These are phyloP conservation scores for Chamaenerion angustifolium DNA, from an alignment of 345 rosid species.

Conservation along the genomic window DNA sequence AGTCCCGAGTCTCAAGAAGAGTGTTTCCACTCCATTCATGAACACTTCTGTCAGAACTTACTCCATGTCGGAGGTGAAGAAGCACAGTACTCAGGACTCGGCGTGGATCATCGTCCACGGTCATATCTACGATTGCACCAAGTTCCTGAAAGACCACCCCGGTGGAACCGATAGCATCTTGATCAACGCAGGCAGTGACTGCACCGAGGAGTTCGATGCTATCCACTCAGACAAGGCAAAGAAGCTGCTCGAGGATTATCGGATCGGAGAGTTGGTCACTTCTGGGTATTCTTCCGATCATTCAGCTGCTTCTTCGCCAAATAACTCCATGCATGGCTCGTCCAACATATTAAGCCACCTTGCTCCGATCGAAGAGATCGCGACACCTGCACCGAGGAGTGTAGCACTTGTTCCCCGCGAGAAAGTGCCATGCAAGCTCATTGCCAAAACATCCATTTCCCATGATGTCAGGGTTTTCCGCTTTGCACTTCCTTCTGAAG, in stretches of 20 bases:
- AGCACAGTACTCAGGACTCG: slow-evolving; percentile 58
- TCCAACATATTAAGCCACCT: slow-evolving; percentile 15
- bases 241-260: slow-evolving; percentile 58
- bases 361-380: slow-evolving; percentile 54
- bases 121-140: slow-evolving; percentile 80
- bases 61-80: slow-evolving; percentile 52
- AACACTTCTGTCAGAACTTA: slow-evolving; percentile 51
- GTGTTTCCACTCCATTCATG: slow-evolving; percentile 87
- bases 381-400: slow-evolving; percentile 15
- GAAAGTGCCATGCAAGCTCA: slow-evolving; percentile 64
- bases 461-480: slow-evolving; percentile 54
- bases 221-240: slow-evolving; percentile 90
- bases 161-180: slow-evolving; percentile 82
- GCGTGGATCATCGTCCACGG: slow-evolving; percentile 95
- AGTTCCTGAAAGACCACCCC: slow-evolving; percentile 81
- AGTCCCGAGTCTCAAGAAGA: slow-evolving; percentile 45
- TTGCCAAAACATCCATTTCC: slow-evolving; percentile 54
- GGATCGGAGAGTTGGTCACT: slow-evolving; percentile 62
- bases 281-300: slow-evolving; percentile 38
- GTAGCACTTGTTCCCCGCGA: slow-evolving; percentile 70
- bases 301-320: slow-evolving; percentile 50
- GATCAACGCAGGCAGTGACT: slow-evolving; percentile 81
- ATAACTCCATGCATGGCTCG: slow-evolving; percentile 52
- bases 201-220: slow-evolving; percentile 92
- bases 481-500: slow-evolving; percentile 59